These are phyloP conservation scores for Carex myosuroides DNA, from an alignment of 176 grass and related monocot genomes.

Conservation along the genomic window DNA sequence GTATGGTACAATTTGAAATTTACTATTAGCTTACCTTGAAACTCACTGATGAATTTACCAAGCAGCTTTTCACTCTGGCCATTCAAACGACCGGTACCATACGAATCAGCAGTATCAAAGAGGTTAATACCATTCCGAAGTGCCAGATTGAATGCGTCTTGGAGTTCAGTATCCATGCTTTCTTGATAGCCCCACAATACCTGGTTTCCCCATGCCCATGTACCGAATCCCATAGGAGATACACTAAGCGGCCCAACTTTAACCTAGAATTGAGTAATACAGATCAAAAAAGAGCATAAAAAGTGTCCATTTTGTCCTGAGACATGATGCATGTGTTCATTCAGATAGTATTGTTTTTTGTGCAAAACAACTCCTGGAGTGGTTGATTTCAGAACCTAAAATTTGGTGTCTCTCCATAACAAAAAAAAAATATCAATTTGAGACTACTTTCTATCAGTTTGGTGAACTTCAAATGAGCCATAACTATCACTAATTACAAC, in stretches of 20 bases:
- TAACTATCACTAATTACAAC: too few species aligned
- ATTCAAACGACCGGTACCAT: conserved; percentile 74
- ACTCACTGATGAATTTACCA: conserved; percentile 71
- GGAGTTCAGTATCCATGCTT: conserved; percentile 67
- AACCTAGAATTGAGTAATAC: conserved; percentile 33
- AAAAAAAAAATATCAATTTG: not conserved
- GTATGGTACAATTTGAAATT: not conserved
- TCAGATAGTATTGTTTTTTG: not conserved
- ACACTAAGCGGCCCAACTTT: conserved; percentile 65
- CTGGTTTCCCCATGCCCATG: conserved; percentile 96
- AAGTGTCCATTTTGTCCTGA: not conserved
- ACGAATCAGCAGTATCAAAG: conserved; percentile 97
- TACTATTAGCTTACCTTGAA: conserved; percentile 34
- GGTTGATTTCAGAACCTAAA: not conserved
- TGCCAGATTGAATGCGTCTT: conserved; percentile 74
- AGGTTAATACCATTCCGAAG: conserved; percentile 72
- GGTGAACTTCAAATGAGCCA: not conserved
- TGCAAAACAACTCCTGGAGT: not conserved
- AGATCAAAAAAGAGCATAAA: not conserved
- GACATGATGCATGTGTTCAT: not conserved
- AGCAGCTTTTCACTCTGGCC: conserved; percentile 82
- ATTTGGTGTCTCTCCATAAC: not conserved
- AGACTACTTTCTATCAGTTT: not conserved
- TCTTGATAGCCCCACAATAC: conserved; percentile 87
- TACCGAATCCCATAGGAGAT: conserved; percentile 91